A percentile compares a stretch with the other conserved stretches of the same genome.
Conservation (phyloP, 768 basidiomycete genomes). For the Harrya chromipes region DNA sequence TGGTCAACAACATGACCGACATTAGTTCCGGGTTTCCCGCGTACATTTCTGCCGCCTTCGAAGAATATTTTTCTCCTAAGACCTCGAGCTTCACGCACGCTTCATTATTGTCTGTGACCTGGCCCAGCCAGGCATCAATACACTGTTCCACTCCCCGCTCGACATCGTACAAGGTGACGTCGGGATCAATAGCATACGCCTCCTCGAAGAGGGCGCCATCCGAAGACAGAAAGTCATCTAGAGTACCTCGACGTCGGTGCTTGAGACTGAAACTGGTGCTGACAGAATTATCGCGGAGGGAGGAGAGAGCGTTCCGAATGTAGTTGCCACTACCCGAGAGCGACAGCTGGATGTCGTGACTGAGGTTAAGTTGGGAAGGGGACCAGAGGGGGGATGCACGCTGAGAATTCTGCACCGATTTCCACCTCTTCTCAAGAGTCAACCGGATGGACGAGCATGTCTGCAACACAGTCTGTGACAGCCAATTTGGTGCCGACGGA, state of each 20-base stretch:
- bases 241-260: slow-evolving; percentile 7
- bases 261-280: not conserved
- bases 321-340: slow-evolving; percentile 30
- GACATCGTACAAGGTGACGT: slow-evolving; percentile 34
- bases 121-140: slow-evolving; percentile 36
- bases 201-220: slow-evolving; percentile 9
- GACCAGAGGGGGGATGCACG: slow-evolving; percentile 29
- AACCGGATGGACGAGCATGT: slow-evolving; percentile 16
- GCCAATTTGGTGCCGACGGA: slow-evolving; percentile 11
- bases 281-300: not conserved
- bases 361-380: slow-evolving; percentile 26
- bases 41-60: slow-evolving; percentile 26
- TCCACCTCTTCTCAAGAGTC: slow-evolving; percentile 36
- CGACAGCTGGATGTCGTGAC: slow-evolving; percentile 33
- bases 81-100: slow-evolving; percentile 21
- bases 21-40: slow-evolving; percentile 35
- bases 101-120: slow-evolving; percentile 2
- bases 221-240: slow-evolving; percentile 18
- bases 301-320: slow-evolving; percentile 19
- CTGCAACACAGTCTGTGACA: slow-evolving; percentile 4
- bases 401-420: slow-evolving; percentile 26
- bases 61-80: slow-evolving; percentile 28
- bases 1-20: slow-evolving; percentile 42
- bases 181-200: slow-evolving; percentile 11
- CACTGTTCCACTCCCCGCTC: slow-evolving; percentile 31